phyloP scores from a whole-genome alignment of 352 stramenopile species.

The Pythium scleroteichum region DNA sequence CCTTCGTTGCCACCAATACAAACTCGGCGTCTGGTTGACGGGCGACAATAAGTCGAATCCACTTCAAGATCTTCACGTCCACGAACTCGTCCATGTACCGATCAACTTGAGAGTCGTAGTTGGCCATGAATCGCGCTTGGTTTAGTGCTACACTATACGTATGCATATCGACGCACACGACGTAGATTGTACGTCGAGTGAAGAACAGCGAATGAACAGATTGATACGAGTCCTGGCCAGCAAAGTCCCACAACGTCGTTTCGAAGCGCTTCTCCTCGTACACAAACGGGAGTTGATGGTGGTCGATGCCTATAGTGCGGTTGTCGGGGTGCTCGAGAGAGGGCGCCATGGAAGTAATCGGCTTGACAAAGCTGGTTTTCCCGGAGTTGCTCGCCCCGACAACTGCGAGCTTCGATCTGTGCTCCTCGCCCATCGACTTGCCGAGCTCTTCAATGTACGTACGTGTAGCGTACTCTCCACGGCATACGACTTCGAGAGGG shows the following conservation, averaged over 20 bases:
- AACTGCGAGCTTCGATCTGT: neutral
- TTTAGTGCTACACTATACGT: neutral
- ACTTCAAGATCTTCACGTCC: neutral
- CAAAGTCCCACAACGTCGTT: slow-evolving; percentile 10
- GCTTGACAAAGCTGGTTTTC: slow-evolving; percentile 34
- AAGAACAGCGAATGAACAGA: slow-evolving; percentile 1
- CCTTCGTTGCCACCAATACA: slow-evolving; percentile 1
- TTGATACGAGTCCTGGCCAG: slow-evolving; percentile 5
- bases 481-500: too few relatives aligned
- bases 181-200: neutral
- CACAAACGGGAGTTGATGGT: too few relatives aligned
- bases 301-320: too few relatives aligned
- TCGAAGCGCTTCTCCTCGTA: too few relatives aligned
- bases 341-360: slow-evolving; percentile 3
- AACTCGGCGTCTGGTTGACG: slow-evolving; percentile 3
- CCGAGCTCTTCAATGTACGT: too few relatives aligned
- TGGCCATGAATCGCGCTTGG: neutral
- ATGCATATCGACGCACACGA: neutral
- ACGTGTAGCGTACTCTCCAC: too few relatives aligned
- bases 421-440: neutral
- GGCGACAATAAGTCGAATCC: neutral
- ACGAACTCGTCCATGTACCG: neutral
- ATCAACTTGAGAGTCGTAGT: neutral
- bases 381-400: slow-evolving; percentile 22
- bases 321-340: too few relatives aligned